Conservation (phyloP, 2,329 filamentous ascomycete genomes). For the Hymenotorrendiella dingleyae region DNA sequence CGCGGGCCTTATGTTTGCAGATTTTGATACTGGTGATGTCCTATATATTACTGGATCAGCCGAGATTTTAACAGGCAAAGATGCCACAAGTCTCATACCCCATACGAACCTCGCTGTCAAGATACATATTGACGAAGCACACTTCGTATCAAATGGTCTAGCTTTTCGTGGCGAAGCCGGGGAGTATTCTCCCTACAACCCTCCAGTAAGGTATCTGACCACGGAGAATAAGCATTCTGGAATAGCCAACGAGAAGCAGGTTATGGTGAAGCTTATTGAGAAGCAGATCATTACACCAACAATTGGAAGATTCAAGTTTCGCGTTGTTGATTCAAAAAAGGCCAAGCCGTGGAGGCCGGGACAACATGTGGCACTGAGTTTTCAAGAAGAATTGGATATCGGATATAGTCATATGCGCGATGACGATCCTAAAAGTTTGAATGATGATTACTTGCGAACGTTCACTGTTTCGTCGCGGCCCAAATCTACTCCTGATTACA, state of each 20-base stretch:
- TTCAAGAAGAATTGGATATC: slow-evolving; percentile 59
- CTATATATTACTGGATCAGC: slow-evolving; percentile 67
- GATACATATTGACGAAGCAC: slow-evolving; percentile 54
- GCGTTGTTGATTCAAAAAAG: slow-evolving; percentile 34
- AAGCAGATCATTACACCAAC: slow-evolving; percentile 59
- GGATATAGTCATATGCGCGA: slow-evolving; percentile 83
- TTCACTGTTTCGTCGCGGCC: slow-evolving; percentile 65
- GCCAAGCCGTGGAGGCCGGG: slow-evolving; percentile 54
- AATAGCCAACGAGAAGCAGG: slow-evolving; percentile 9
- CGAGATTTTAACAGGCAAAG: slow-evolving; percentile 57
- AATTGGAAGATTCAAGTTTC: slow-evolving; percentile 60
- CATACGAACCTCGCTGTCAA: slow-evolving; percentile 68
- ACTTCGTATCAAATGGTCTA: slow-evolving; percentile 59
- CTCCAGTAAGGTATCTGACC: slow-evolving; percentile 58
- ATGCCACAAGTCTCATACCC: slow-evolving; percentile 57
- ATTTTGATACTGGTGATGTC: slow-evolving; percentile 66
- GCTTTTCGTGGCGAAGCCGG: slow-evolving; percentile 57
- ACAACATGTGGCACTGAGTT: slow-evolving; percentile 73
- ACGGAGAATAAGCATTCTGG: slow-evolving; percentile 42
- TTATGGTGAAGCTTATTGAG: slow-evolving; percentile 48
- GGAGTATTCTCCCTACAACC: slow-evolving; percentile 73
- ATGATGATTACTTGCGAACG: slow-evolving; percentile 78
- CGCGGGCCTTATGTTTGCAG: slow-evolving; percentile 66
- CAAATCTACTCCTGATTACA: slow-evolving; percentile 15
- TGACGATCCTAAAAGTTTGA: slow-evolving; percentile 70